Percentiles rank a stretch among this genome's conserved stretches.
phyloP scores from a whole-genome alignment of 1,284 basidiomycete genomes.

The Pisolithus thermaeus region DNA sequence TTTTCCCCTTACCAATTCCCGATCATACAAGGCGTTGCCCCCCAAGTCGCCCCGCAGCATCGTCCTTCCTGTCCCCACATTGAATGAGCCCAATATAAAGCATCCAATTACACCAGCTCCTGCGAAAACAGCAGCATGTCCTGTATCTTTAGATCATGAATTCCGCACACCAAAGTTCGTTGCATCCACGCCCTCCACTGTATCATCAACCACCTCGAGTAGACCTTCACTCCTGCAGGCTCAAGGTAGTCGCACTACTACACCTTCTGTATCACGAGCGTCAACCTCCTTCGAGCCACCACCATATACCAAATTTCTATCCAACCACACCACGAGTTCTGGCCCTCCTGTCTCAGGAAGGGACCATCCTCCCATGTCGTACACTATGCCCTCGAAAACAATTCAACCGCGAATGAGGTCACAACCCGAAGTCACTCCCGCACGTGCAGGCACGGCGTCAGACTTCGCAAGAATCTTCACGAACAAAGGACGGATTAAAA shows the following conservation, averaged over 20 bases:
- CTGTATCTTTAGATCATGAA: conserved; percentile 10
- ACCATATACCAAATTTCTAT: neutral
- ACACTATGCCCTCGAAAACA: neutral
- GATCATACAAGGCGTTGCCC: conserved; percentile 11
- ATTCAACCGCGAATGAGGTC: neutral
- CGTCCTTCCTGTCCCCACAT: neutral
- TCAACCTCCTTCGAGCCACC: neutral
- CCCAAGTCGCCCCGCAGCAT: conserved; percentile 2
- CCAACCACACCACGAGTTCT: neutral
- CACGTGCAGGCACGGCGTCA: conserved; percentile 1
- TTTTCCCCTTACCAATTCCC: conserved; percentile 21
- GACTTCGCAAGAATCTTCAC: conserved; percentile 5
- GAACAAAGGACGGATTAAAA: conserved; percentile 19
- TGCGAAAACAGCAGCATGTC: neutral
- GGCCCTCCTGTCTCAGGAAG: neutral
- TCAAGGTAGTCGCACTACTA: neutral
- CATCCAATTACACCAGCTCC: neutral
- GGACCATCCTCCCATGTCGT: neutral
- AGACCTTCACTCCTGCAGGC: neutral
- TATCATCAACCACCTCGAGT: conserved; percentile 9
- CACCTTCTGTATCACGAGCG: neutral
- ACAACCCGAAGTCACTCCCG: neutral
- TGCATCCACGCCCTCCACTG: conserved; percentile 9
- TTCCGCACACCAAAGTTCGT: conserved; percentile 3
- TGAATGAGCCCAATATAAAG: neutral